Base-by-base conservation (phyloP, 176 grass and related monocot genomes). In the Avena atlantica region DNA sequence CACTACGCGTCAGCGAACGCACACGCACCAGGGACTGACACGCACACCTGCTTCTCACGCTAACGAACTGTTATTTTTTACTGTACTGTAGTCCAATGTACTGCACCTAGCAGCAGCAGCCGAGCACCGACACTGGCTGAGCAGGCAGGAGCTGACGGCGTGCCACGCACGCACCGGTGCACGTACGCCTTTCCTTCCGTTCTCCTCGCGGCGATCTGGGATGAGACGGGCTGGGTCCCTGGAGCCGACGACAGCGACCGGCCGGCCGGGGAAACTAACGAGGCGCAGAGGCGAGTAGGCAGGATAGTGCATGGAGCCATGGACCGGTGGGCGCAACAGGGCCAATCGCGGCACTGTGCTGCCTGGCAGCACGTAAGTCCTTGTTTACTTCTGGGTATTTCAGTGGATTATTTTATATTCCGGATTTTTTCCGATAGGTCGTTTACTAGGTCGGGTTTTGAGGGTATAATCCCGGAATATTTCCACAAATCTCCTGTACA, bases 91-190 rank as follows among this genome's bases (percentile, higher is more conserved):
- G 5, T 9, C 5, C 31, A 69, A 20, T 20, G 45, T 47, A 47
- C 45, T 11, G 56, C 9, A 58, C 17, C 20, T 60, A 19, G 76
- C 8, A 12, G 25, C 11, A 12, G 52, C 47, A 74, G 83, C 84
- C 65, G 84, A 27, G 17, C 80, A 87, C 84, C 84, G 84, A 87
- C 88, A 86, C 79, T 27, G 19, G 17, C 3, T 12, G 42, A 24
- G 6, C 31, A 5, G 6, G 34, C 7, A 44, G 6, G 78, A 14
- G 4, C 34, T 7, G 58, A 21, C 78, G 6, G 11, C 12, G 60
- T 25, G 60, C 60, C 61, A 64, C 19, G 56, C 56, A 57, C 15
- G 52, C 52, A 16, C 14, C 29, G 6, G 4, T 3, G 65, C 66
- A 37, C n/a, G n/a, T n/a, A n/a, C 24, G 62, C 27, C 36, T 8